Conservation (phyloP, 2,329 filamentous ascomycete genomes). For the Pseudocercospora macadamiae region DNA sequence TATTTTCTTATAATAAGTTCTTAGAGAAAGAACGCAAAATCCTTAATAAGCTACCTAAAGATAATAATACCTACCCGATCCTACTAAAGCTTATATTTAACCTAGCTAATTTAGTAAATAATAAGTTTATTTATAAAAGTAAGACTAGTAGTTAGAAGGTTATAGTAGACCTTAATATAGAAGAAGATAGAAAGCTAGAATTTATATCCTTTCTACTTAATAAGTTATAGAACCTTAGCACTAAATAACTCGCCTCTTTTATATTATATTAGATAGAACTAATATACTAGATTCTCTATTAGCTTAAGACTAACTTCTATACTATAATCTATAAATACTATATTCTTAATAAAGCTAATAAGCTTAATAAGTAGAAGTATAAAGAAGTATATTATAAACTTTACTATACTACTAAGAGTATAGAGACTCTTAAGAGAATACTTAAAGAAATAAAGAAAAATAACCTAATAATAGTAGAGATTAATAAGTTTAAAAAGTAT, state of each 20-base stretch:
- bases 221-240: neutral
- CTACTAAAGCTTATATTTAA: neutral
- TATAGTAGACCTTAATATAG: too few species aligned
- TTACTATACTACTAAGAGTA: neutral
- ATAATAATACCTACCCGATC: neutral
- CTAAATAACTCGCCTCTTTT: too few species aligned
- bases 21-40: slow-evolving; percentile 12
- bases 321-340: neutral
- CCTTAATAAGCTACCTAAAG: slow-evolving; percentile 7
- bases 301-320: neutral
- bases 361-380: neutral
- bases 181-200: too few species aligned
- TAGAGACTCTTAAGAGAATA: neutral
- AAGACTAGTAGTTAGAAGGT: too few species aligned
- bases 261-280: neutral
- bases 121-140: too few species aligned
- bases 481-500: neutral
- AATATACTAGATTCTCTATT: neutral
- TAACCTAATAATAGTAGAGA: neutral
- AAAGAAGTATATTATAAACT: neutral
- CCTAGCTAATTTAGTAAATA: too few species aligned
- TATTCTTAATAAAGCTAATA: neutral
- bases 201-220: neutral
- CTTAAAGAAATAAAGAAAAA: neutral
- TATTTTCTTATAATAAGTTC: too few species aligned